Base-by-base conservation (phyloP, 768 basidiomycete genomes). In the Boletus barrowsii region DNA sequence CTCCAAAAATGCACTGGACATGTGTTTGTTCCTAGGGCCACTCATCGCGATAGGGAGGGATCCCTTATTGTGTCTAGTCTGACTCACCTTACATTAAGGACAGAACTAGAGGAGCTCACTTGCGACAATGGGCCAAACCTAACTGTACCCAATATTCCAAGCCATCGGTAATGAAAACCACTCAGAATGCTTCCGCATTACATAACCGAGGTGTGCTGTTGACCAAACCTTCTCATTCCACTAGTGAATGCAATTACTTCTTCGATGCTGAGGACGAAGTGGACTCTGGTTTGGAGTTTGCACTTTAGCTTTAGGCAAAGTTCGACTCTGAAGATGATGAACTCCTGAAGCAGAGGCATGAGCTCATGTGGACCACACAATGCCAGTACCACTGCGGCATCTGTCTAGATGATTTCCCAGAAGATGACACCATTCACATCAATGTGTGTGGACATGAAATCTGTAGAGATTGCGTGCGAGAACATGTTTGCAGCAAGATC, bases 1-100 rank as follows among this genome's bases (percentile, higher is more conserved):
- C 71, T 84, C 29, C 72, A 73, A 7, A 76, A 82, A 56, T 87
- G 75, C 60, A 78, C 79, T 4, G 82, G 76, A 2, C 79, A 86
- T 48, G 69, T 80, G 52, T 78, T 87, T 55, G 68, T 77, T 10
- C 72, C 80, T 1, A 71, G 68, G 35, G 49, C 57, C 5, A 32
- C 53, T 41, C 51, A 59, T 41, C 22, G 50, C 13, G 63, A 66
- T n/a, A 15, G 69, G 55, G 68, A 69, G 14, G 67, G 71, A 22
- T 61, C 70, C 0, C 62, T 83, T 8, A 67, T 82, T 9, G 73
- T 78, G 18, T 75, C 81, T 7, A 86, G 82, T 58, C 64, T 84
- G 33, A 70, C 69, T 5, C 73, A 80, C 5, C 70, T 87, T 39
- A 47, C 63, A 0, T 52, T 79, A 41, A 75, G 69, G 44, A 74